Conservation (phyloP, 768 basidiomycete species). For the Naematelia aurantialba region DNA sequence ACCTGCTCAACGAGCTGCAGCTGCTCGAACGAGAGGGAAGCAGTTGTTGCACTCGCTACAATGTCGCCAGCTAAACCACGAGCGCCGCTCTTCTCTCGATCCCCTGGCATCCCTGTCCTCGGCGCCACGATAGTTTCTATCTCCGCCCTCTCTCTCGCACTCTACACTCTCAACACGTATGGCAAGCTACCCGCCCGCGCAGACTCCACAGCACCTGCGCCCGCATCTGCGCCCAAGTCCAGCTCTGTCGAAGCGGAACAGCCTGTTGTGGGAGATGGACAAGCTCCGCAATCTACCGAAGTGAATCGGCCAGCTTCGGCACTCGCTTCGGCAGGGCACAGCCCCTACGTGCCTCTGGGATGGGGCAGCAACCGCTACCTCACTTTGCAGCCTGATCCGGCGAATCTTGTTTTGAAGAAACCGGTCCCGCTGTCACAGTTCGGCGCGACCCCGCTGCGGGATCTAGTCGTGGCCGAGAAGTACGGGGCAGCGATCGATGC, state of each 20-base stretch:
- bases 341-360: constrained; percentile 35
- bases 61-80: neutral
- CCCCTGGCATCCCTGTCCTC: neutral
- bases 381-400: constrained; percentile 27
- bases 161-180: neutral
- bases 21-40: no score
- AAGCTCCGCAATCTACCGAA: constrained; percentile 1
- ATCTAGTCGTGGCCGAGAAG: constrained; percentile 45
- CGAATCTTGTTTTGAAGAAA: constrained; percentile 28
- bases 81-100: neutral
- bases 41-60: neutral
- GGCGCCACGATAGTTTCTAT: neutral
- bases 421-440: constrained; percentile 37
- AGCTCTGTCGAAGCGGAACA: constrained; percentile 7
- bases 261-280: constrained; percentile 16
- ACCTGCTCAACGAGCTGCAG: no score
- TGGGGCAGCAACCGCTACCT: constrained; percentile 47
- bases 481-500: constrained; percentile 49
- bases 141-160: neutral
- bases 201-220: no score
- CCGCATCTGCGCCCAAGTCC: no score
- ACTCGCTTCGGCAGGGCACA: neutral
- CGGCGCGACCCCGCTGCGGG: constrained; percentile 42
- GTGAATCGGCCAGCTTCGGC: neutral
- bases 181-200: neutral